Evolutionary conservation across 306 rosid species (phyloP).

Genomic region (Quercus gilva): DNA sequence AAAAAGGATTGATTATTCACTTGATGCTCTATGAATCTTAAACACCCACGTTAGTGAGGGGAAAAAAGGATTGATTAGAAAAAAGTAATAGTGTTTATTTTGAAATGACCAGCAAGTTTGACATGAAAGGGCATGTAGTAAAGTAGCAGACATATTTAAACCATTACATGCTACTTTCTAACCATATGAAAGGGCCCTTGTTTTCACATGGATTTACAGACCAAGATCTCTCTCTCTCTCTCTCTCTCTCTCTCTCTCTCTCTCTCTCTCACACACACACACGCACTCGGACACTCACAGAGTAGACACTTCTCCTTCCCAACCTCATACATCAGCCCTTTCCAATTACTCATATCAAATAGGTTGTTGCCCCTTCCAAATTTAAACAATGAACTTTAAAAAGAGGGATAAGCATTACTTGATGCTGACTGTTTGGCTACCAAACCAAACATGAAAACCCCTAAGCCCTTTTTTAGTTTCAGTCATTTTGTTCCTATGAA

Average conservation of each 20-base stretch:
- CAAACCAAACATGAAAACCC: background rate
- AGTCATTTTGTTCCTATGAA: background rate
- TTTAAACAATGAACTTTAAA: background rate
- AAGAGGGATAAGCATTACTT: background rate
- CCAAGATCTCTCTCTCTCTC: background rate
- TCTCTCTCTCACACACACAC: too few relatives aligned
- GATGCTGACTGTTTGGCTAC: background rate
- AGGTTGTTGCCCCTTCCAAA: background rate
- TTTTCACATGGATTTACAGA: background rate
- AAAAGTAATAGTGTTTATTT: too few relatives aligned
- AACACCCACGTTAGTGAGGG: too few relatives aligned
- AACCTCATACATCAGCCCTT: background rate
- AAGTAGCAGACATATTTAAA: background rate
- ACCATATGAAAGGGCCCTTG: background rate
- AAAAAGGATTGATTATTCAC: too few relatives aligned
- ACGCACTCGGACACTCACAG: too few relatives aligned
- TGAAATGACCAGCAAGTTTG: too few relatives aligned
- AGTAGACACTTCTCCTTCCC: background rate
- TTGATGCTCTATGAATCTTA: too few relatives aligned
- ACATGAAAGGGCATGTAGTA: too few relatives aligned
- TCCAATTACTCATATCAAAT: background rate
- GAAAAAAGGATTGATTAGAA: too few relatives aligned
- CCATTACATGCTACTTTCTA: background rate
- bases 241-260: background rate
- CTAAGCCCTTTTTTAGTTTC: background rate